A percentile compares a stretch with the other conserved stretches of the same genome.
Conservation (phyloP, 2,329 filamentous ascomycete genomes). For the Fusarium redolens region DNA sequence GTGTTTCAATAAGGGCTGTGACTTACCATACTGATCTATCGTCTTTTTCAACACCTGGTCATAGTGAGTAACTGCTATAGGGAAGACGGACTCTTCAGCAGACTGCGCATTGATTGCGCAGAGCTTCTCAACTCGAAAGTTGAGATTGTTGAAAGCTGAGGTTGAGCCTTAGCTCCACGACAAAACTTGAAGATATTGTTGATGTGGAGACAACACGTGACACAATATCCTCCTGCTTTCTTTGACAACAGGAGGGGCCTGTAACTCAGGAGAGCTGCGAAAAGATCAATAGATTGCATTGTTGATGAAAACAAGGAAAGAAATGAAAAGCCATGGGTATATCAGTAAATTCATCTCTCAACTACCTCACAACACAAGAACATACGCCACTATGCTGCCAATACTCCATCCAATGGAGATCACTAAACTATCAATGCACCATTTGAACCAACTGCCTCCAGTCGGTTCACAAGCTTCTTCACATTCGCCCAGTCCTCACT, state of each 20-base stretch:
- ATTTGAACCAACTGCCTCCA: constrained; percentile 72
- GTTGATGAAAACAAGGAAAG: background rate
- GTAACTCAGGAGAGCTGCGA: no score
- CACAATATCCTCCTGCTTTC: background rate
- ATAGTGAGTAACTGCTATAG: background rate
- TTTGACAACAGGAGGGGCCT: background rate
- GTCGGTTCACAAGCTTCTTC: constrained; percentile 84
- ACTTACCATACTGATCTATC: constrained; percentile 27
- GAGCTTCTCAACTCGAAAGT: background rate
- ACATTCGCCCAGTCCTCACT: constrained; percentile 93
- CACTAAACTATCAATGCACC: constrained; percentile 56
- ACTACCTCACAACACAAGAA: constrained; percentile 33
- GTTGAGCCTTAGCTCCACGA: background rate
- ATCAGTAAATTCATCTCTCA: constrained; percentile 33
- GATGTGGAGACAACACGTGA: constrained; percentile 32
- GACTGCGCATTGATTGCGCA: background rate
- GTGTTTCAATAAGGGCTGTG: background rate
- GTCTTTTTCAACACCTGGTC: background rate
- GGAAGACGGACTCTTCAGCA: background rate
- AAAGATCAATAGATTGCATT: background rate
- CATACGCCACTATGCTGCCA: constrained; percentile 27
- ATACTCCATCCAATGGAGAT: constrained; percentile 29
- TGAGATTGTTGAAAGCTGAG: background rate
- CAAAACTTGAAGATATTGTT: constrained; percentile 19
- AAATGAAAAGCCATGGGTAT: constrained; percentile 36